Conservation (phyloP, 148 eudicot genomes). For the Amaranthus palmeri region DNA sequence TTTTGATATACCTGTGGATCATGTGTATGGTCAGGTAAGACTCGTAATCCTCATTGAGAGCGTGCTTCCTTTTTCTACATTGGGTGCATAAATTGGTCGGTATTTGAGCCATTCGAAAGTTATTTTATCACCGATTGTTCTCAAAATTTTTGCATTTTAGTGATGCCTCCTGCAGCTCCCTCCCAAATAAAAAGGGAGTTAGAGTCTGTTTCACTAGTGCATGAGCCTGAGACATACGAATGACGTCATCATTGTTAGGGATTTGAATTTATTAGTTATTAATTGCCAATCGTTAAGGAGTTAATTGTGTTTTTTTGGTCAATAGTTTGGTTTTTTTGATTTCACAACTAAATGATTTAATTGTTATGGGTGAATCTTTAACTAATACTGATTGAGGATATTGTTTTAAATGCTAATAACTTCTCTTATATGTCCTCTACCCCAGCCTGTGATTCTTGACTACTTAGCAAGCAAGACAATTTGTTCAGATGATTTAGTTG, state of each 20-base stretch:
- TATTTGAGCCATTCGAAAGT: too few species aligned
- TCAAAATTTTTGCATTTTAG: not conserved
- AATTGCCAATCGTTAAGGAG: not conserved
- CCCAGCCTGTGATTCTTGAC: conserved; percentile 85
- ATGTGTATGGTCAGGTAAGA: conserved; percentile 83
- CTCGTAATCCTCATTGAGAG: not conserved
- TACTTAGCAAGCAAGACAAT: conserved; percentile 92
- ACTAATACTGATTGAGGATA: not conserved
- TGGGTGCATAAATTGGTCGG: not conserved
- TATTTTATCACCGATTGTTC: not conserved
- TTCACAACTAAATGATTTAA: too few species aligned
- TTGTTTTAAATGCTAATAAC: not conserved
- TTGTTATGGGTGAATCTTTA: too few species aligned
- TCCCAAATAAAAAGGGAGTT: too few species aligned
- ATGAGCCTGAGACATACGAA: too few species aligned
- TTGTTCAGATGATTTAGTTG: conserved; percentile 71
- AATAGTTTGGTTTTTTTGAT: too few species aligned
- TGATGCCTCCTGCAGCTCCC: not conserved
- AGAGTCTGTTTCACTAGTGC: too few species aligned
- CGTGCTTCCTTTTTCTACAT: not conserved
- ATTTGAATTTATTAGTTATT: not conserved
- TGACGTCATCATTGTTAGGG: too few species aligned
- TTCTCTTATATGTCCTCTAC: conserved; percentile 19
- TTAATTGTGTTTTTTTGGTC: too few species aligned
- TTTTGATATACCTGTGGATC: conserved; percentile 96